Conservation (phyloP, 345 rosid genomes). For the Schrenkiella parvula region DNA sequence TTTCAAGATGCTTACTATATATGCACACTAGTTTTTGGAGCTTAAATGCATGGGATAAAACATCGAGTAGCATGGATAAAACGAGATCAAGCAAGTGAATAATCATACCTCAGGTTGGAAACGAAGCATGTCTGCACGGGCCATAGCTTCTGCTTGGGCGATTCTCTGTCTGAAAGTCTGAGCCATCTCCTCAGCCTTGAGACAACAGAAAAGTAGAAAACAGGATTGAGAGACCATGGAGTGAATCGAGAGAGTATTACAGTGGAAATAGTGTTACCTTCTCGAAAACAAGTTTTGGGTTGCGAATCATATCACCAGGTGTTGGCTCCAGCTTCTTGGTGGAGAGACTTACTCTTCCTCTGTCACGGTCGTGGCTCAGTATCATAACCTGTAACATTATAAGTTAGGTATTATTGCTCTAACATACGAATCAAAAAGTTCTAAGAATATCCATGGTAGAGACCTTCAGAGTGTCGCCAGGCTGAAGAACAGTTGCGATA, state of each 20-base stretch:
- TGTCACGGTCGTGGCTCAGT: slow-evolving; percentile 93
- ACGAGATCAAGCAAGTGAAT: not conserved
- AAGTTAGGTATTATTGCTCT: slow-evolving; percentile 7
- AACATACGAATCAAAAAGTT: not conserved
- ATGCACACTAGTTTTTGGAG: not conserved
- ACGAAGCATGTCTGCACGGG: slow-evolving; percentile 96
- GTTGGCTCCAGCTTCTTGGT: slow-evolving; percentile 98
- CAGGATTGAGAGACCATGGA: not conserved
- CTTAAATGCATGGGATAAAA: not conserved
- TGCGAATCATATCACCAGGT: slow-evolving; percentile 98
- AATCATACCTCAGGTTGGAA: slow-evolving; percentile 89
- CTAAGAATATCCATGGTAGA: not conserved
- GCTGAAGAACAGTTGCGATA: slow-evolving; percentile 95
- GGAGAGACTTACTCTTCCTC: slow-evolving; percentile 95
- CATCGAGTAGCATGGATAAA: not conserved
- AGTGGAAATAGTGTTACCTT: slow-evolving; percentile 49
- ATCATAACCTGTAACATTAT: slow-evolving; percentile 70
- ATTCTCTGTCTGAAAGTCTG: slow-evolving; percentile 96
- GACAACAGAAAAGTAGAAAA: not conserved
- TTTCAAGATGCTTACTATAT: not conserved
- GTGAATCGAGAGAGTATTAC: not conserved
- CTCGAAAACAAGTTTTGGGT: slow-evolving; percentile 95
- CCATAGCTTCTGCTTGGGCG: slow-evolving; percentile 99
- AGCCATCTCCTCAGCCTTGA: slow-evolving; percentile 99
- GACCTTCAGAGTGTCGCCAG: slow-evolving; percentile 92